Conservation (phyloP, 2,329 filamentous ascomycete species). For the Trichoderma afroharzianum region DNA sequence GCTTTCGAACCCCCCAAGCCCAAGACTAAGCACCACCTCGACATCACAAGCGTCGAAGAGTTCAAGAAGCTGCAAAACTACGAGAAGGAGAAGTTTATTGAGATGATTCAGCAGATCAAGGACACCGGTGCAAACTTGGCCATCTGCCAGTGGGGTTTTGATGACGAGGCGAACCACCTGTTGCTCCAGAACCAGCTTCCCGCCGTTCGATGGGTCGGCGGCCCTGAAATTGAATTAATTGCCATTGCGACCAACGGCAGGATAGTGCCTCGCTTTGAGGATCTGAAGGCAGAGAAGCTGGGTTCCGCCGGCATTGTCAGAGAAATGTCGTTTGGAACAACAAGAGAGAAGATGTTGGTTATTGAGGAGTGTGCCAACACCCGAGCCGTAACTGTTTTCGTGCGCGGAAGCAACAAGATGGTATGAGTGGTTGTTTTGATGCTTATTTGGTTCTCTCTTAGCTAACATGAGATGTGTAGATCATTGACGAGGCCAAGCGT, state of each 20-base stretch:
- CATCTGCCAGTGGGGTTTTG: slow-evolving; percentile 99
- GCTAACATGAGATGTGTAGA: slow-evolving; percentile 49
- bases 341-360: slow-evolving; percentile 97
- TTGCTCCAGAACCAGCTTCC: slow-evolving; percentile 94
- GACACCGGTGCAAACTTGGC: slow-evolving; percentile 94
- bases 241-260: slow-evolving; percentile 97
- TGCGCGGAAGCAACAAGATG: slow-evolving; percentile 99
- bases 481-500: slow-evolving; percentile 98
- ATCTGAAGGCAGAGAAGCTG: slow-evolving; percentile 85
- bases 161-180: slow-evolving; percentile 97
- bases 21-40: slow-evolving; percentile 99
- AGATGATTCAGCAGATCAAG: slow-evolving; percentile 99
- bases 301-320: slow-evolving; percentile 85
- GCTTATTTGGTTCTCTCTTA: background rate
- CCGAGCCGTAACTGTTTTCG: slow-evolving; percentile 91
- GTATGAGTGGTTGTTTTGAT: slow-evolving; percentile 45
- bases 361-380: slow-evolving; percentile 99
- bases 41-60: slow-evolving; percentile 95
- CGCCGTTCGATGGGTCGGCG: slow-evolving; percentile 95
- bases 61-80: slow-evolving; percentile 98
- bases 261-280: slow-evolving; percentile 96
- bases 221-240: slow-evolving; percentile 96
- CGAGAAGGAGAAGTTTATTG: slow-evolving; percentile 91
- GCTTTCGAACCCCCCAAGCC: slow-evolving; percentile 98
- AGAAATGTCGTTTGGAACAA: slow-evolving; percentile 96